These are phyloP conservation scores for Tulasnella sp. DNA, from an alignment of 768 basidiomycete genomes.

Conservation along the genomic window DNA sequence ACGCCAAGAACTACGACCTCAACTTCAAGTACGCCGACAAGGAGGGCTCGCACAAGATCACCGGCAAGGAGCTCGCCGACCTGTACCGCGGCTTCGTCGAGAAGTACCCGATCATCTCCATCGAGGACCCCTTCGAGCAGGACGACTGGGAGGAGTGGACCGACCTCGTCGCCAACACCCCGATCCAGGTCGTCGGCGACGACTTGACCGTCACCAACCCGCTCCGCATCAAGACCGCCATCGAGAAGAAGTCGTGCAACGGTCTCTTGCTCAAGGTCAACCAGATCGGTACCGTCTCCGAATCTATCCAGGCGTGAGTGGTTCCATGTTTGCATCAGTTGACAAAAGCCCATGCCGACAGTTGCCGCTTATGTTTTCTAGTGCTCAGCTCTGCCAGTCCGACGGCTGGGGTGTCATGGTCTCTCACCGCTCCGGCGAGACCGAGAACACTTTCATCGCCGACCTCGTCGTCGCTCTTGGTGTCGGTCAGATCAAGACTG, in stretches of 20 bases:
- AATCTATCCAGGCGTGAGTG: slow-evolving; percentile 96
- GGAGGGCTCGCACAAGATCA: slow-evolving; percentile 94
- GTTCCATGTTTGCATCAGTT: not conserved
- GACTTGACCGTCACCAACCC: slow-evolving; percentile 99
- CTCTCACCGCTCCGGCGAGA: slow-evolving; percentile 98
- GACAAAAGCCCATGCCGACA: not conserved
- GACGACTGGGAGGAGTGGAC: slow-evolving; percentile 99
- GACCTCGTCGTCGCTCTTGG: slow-evolving; percentile 94
- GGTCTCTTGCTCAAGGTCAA: slow-evolving; percentile 98
- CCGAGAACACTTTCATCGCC: slow-evolving; percentile 95
- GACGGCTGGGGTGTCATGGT: slow-evolving; percentile 99
- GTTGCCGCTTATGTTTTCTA: slow-evolving; percentile 43
- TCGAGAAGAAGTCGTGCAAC: slow-evolving; percentile 99
- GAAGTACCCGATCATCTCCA: slow-evolving; percentile 94
- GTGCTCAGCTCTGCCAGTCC: slow-evolving; percentile 92
- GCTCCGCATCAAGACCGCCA: slow-evolving; percentile 94
- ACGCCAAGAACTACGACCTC: slow-evolving; percentile 92
- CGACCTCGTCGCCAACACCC: slow-evolving; percentile 78
- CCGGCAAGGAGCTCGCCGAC: slow-evolving; percentile 89
- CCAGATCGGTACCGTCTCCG: slow-evolving; percentile 98
- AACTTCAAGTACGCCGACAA: slow-evolving; percentile 99
- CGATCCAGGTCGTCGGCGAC: slow-evolving; percentile 92
- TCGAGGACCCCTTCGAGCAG: slow-evolving; percentile 99
- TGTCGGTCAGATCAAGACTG: slow-evolving; percentile 96
- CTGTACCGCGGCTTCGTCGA: slow-evolving; percentile 83